Evolutionary conservation across 2,329 filamentous ascomycete genomes (phyloP).

Genomic region (Aaosphaeria arxii): DNA sequence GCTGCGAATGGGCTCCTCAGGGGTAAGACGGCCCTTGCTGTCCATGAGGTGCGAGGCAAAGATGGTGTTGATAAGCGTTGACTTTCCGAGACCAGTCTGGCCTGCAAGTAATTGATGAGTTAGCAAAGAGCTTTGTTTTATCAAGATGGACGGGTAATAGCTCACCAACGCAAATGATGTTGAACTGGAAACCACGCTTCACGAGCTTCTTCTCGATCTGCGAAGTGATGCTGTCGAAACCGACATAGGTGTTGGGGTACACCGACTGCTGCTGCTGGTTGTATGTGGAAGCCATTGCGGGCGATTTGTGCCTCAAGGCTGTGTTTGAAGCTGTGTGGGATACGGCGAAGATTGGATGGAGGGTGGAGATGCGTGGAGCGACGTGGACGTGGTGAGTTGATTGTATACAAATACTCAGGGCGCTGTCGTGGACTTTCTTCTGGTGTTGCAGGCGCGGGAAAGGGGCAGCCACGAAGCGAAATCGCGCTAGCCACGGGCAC

Average conservation of each 20-base stretch:
- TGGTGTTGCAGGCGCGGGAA: conserved; percentile 35
- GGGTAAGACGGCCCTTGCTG: conserved; percentile 90
- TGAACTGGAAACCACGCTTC: conserved; percentile 99
- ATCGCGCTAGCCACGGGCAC: conserved; percentile 23
- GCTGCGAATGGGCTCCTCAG: conserved; percentile 88
- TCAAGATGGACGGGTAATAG: conserved; percentile 23
- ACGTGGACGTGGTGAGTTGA: conserved; percentile 12
- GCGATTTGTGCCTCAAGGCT: conserved; percentile 21
- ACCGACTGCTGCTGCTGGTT: conserved; percentile 54
- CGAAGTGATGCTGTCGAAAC: conserved; percentile 99
- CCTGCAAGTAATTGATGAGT: conserved; percentile 52
- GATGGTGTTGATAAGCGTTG: conserved; percentile 99
- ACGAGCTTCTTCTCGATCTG: conserved; percentile 99
- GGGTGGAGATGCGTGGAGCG: conserved; percentile 10
- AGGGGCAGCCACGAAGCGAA: conserved; percentile 40
- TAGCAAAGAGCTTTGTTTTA: conserved; percentile 2
- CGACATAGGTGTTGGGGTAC: conserved; percentile 96
- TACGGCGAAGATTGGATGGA: conserved; percentile 9
- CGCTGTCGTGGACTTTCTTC: conserved; percentile 37
- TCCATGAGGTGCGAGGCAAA: conserved; percentile 99
- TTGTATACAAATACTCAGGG: conserved; percentile 28
- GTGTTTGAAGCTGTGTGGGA: conserved; percentile 3
- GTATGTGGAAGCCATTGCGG: conserved; percentile 63
- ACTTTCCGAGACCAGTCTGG: conserved; percentile 98
- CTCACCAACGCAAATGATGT: conserved; percentile 98